Evolutionary conservation across 1,284 basidiomycete species (phyloP).

Genomic region (Rhodotorula sp.): DNA sequence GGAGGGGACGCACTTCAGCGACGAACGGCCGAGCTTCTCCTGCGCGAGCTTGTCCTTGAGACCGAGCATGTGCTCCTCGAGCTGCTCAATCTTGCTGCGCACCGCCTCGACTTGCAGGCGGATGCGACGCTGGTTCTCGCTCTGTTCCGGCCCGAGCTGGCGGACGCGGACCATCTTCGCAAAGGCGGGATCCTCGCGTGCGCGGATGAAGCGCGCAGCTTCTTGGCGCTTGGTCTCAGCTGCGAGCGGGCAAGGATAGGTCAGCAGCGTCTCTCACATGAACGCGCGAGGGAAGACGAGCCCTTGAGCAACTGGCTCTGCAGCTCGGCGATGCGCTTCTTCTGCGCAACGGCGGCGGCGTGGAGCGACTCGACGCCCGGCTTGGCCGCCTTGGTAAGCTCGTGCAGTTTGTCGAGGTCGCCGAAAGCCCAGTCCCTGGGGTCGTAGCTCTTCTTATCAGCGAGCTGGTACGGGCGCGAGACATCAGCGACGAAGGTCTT

Average conservation of each 20-base stretch:
- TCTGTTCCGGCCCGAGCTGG: conserved; percentile 81
- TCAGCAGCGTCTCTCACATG: no score
- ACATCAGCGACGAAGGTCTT: conserved; percentile 39
- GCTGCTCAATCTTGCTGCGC: conserved; percentile 69
- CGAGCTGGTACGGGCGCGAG: conserved; percentile 26
- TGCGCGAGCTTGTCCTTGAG: conserved; percentile 70
- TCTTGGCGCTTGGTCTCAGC: conserved; percentile 73
- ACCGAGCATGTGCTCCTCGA: conserved; percentile 70
- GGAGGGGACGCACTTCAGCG: conserved; percentile 60
- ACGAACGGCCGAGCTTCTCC: conserved; percentile 64
- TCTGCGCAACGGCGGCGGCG: conserved; percentile 47
- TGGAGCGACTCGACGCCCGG: conserved; percentile 46
- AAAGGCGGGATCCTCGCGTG: conserved; percentile 73
- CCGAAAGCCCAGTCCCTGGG: conserved; percentile 51
- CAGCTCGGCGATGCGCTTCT: conserved; percentile 53
- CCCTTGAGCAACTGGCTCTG: conserved; percentile 56
- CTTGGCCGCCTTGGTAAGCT: conserved; percentile 45
- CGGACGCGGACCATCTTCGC: conserved; percentile 75
- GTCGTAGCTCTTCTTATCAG: conserved; percentile 18
- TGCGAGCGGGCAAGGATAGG: conserved; percentile 46
- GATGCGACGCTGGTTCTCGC: conserved; percentile 76
- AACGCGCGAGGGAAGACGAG: background rate
- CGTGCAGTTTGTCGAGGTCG: conserved; percentile 47
- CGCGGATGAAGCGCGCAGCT: conserved; percentile 70
- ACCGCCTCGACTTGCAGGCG: conserved; percentile 68